phyloP scores from a whole-genome alignment of 495 filamentous ascomycete species.

The Staphylotrichum longicolle region DNA sequence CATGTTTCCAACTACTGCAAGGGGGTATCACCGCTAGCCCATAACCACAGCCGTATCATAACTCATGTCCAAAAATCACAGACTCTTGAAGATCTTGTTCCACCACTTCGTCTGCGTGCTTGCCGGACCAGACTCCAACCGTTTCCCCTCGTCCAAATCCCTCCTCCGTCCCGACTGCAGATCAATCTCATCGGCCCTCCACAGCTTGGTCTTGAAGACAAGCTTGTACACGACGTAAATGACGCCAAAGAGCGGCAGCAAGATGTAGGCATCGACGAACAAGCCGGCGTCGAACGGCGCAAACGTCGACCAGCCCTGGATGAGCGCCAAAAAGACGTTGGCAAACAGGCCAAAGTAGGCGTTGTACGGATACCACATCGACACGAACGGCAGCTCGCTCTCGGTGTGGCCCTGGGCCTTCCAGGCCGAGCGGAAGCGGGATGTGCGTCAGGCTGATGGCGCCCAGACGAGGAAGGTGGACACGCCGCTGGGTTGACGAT shows the following conservation, averaged over 20 bases:
- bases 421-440: slow-evolving; percentile 60
- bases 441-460: slow-evolving; percentile 65
- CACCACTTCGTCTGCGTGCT: slow-evolving; percentile 24
- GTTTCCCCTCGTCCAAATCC: slow-evolving; percentile 41
- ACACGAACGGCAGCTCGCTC: slow-evolving; percentile 56
- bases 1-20: background rate
- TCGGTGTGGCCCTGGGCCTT: slow-evolving; percentile 54
- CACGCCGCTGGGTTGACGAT: slow-evolving; percentile 51
- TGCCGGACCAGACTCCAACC: slow-evolving; percentile 20
- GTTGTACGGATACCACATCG: slow-evolving; percentile 60
- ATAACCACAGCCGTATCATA: background rate
- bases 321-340: slow-evolving; percentile 62
- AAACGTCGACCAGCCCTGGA: slow-evolving; percentile 59
- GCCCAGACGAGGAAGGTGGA: slow-evolving; percentile 68
- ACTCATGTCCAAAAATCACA: slow-evolving; percentile 12
- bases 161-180: slow-evolving; percentile 57
- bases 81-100: slow-evolving; percentile 27
- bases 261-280: slow-evolving; percentile 67
- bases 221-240: slow-evolving; percentile 60
- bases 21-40: slow-evolving; percentile 2
- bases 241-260: slow-evolving; percentile 62
- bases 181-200: slow-evolving; percentile 56
- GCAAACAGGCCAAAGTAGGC: slow-evolving; percentile 59
- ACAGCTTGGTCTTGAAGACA: slow-evolving; percentile 55
- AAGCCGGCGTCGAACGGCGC: slow-evolving; percentile 56